These are phyloP conservation scores for Kazachstania psychrophila DNA, from an alignment of 805 yeast genomes.

Conservation along the genomic window DNA sequence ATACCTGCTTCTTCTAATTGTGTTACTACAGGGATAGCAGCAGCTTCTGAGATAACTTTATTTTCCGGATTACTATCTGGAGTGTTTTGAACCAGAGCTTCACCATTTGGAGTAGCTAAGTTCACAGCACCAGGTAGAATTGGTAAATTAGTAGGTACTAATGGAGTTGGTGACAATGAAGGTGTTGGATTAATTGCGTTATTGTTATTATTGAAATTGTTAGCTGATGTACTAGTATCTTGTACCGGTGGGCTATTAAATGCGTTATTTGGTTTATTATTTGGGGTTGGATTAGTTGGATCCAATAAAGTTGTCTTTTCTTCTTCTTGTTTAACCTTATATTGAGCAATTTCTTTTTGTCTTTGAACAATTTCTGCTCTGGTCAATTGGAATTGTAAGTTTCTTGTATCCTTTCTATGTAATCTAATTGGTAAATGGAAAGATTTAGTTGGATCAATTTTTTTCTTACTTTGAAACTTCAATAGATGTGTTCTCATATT, in stretches of 20 bases:
- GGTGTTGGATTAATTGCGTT: constrained; percentile 1
- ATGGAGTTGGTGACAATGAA: not conserved
- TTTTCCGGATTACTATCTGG: not conserved
- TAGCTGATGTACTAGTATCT: too few species aligned
- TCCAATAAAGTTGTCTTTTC: constrained; percentile 18
- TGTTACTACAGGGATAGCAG: constrained; percentile 15
- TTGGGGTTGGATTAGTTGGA: not conserved
- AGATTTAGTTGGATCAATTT: constrained; percentile 59
- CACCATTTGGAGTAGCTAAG: not conserved
- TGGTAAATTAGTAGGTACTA: not conserved
- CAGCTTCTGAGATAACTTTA: too few species aligned
- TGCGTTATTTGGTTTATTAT: not conserved
- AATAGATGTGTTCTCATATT: constrained; percentile 71
- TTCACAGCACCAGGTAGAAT: not conserved
- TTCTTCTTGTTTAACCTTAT: constrained; percentile 29
- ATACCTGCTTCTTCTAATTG: constrained; percentile 33
- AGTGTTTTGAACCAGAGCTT: not conserved
- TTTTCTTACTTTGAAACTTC: constrained; percentile 65
- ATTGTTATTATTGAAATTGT: not conserved
- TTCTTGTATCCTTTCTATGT: constrained; percentile 90
- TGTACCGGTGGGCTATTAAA: constrained; percentile 2
- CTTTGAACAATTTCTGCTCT: constrained; percentile 65
- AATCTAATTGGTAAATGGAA: constrained; percentile 78
- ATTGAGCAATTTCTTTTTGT: constrained; percentile 39
- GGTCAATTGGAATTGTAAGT: constrained; percentile 77